Evolutionary conservation across 2,329 filamentous ascomycete genomes (phyloP).

Genomic region (Emmonsiellopsis sp.): DNA sequence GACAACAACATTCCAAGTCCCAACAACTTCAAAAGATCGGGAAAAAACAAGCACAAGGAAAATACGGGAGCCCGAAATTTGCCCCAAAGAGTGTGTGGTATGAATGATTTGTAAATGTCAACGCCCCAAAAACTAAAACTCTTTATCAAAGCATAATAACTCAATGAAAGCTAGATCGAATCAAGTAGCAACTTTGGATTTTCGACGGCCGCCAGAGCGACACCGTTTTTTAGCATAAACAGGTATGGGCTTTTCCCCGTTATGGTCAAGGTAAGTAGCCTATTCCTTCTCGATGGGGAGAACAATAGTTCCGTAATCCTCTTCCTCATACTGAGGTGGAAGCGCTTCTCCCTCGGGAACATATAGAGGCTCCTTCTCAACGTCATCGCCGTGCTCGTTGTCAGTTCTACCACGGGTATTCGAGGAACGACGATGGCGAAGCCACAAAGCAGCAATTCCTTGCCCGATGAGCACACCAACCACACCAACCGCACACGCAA

Average conservation of each 20-base stretch:
- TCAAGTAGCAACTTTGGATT: neutral
- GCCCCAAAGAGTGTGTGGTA: neutral
- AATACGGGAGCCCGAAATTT: neutral
- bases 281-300: slow-evolving; percentile 24
- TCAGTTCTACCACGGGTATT: slow-evolving; percentile 18
- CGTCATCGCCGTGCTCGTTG: slow-evolving; percentile 26
- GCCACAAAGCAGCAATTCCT: slow-evolving; percentile 36
- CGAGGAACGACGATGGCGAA: slow-evolving; percentile 26
- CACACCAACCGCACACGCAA: slow-evolving; percentile 37
- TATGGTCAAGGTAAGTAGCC: slow-evolving; percentile 2
- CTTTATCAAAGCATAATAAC: neutral
- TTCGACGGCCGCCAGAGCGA: no score
- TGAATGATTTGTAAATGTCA: neutral
- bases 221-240: neutral
- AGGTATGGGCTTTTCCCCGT: neutral
- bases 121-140: neutral
- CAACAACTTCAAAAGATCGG: no score
- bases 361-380: slow-evolving; percentile 36
- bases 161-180: neutral
- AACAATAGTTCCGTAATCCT: slow-evolving; percentile 17
- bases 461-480: slow-evolving; percentile 41
- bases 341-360: slow-evolving; percentile 14
- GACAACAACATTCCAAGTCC: no score
- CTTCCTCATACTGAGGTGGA: slow-evolving; percentile 29
- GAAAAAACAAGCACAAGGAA: neutral